Percentiles rank a stretch among this genome's conserved stretches.
Conservation (phyloP, 2,329 filamentous ascomycete species). For the Cercospora sp. region DNA sequence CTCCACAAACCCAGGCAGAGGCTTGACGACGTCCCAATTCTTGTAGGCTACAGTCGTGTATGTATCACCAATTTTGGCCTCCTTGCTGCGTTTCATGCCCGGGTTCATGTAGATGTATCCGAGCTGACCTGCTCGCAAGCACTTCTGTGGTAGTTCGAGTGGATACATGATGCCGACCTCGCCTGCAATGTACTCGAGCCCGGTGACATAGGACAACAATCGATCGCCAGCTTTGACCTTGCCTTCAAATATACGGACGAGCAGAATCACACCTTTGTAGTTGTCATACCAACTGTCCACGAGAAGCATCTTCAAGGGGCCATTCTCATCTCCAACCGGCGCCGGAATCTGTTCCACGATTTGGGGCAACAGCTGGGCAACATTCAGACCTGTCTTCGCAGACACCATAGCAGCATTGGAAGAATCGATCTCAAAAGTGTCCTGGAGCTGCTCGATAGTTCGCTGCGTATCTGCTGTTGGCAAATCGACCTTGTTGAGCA, state of each 20-base stretch:
- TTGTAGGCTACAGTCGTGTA: slow-evolving; percentile 81
- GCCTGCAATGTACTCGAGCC: slow-evolving; percentile 85
- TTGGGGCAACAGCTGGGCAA: slow-evolving; percentile 76
- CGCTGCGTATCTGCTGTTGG: slow-evolving; percentile 83
- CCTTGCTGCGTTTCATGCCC: slow-evolving; percentile 94
- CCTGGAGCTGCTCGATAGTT: slow-evolving; percentile 81
- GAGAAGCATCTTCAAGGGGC: slow-evolving; percentile 78
- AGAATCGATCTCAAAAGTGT: slow-evolving; percentile 83
- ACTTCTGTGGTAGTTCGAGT: slow-evolving; percentile 74
- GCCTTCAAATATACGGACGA: slow-evolving; percentile 91
- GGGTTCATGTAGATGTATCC: slow-evolving; percentile 98
- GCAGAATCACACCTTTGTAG: slow-evolving; percentile 87
- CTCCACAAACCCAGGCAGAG: slow-evolving; percentile 90
- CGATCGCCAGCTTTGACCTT: slow-evolving; percentile 78
- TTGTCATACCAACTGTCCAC: slow-evolving; percentile 99
- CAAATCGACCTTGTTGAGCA: slow-evolving; percentile 96
- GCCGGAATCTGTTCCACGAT: slow-evolving; percentile 83
- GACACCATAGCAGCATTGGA: slow-evolving; percentile 75
- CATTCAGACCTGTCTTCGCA: slow-evolving; percentile 90
- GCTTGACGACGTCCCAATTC: slow-evolving; percentile 62
- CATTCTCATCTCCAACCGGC: slow-evolving; percentile 70
- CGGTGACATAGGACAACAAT: slow-evolving; percentile 84
- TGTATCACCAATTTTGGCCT: slow-evolving; percentile 94
- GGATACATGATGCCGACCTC: slow-evolving; percentile 98
- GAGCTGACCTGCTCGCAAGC: slow-evolving; percentile 86